Percentiles rank a stretch among this genome's conserved stretches.
These are phyloP conservation scores for Populus hybrid DNA, from an alignment of 441 rosid species.

Conservation along the genomic window DNA sequence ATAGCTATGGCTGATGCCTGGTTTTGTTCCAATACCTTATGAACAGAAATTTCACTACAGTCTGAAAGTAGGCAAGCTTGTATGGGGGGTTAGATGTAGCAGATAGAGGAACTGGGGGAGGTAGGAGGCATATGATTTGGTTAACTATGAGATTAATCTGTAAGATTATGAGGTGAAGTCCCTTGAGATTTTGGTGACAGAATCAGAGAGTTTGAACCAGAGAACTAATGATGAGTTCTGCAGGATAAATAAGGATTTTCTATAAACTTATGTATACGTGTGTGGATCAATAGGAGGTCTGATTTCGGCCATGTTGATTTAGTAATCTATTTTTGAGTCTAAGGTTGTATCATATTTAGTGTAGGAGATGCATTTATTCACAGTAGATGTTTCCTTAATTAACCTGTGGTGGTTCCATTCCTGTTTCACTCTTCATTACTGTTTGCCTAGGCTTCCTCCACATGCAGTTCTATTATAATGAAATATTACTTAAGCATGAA, in stretches of 20 bases:
- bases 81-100: not conserved
- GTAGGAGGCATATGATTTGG: not conserved
- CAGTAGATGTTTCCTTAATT: not conserved
- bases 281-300: not conserved
- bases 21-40: not conserved
- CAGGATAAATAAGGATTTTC: not conserved
- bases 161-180: not conserved
- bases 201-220: not conserved
- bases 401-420: not conserved
- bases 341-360: not conserved
- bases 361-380: not conserved
- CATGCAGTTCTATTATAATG: not conserved
- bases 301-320: conserved; percentile 1
- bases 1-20: not conserved
- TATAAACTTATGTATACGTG: not conserved
- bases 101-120: not conserved
- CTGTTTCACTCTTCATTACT: not conserved
- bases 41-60: not conserved
- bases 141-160: not conserved
- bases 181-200: not conserved
- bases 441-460: not conserved
- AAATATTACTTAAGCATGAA: not conserved
- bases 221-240: not conserved
- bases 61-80: not conserved
- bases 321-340: not conserved